Conservation (phyloP, 2,329 filamentous ascomycete genomes). For the Hawksworthiomyces lignivorus region DNA sequence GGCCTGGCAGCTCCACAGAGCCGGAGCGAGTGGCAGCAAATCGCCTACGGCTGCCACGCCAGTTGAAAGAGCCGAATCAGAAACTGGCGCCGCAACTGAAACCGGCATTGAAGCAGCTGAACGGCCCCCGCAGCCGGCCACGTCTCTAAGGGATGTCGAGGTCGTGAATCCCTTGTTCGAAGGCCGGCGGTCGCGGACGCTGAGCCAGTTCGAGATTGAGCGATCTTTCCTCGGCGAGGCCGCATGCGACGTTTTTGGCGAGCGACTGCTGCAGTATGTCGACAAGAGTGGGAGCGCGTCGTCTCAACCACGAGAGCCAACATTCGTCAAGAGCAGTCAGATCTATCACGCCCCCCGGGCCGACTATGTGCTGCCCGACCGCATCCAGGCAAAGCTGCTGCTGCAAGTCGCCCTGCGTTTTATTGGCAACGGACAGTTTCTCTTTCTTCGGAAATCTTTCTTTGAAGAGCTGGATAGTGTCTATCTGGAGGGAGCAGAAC, state of each 20-base stretch:
- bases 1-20: too few species aligned
- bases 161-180: slow-evolving; percentile 1
- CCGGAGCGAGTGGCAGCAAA: too few species aligned
- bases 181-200: background rate
- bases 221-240: background rate
- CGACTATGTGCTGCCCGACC: background rate
- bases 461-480: slow-evolving; percentile 4
- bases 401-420: background rate
- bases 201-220: background rate
- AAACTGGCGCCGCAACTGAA: too few species aligned
- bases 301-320: too few species aligned
- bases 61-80: too few species aligned
- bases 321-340: too few species aligned
- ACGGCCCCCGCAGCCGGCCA: too few species aligned
- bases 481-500: background rate
- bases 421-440: background rate
- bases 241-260: background rate
- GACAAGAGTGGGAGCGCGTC: background rate
- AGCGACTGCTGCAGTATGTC: background rate
- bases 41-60: too few species aligned
- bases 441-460: background rate
- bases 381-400: slow-evolving; percentile 1
- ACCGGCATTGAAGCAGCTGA: too few species aligned
- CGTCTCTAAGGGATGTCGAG: background rate
- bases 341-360: too few species aligned